These are phyloP conservation scores for Solanum pinnatisectum DNA, from an alignment of 257 asterid genomes.

Conservation along the genomic window DNA sequence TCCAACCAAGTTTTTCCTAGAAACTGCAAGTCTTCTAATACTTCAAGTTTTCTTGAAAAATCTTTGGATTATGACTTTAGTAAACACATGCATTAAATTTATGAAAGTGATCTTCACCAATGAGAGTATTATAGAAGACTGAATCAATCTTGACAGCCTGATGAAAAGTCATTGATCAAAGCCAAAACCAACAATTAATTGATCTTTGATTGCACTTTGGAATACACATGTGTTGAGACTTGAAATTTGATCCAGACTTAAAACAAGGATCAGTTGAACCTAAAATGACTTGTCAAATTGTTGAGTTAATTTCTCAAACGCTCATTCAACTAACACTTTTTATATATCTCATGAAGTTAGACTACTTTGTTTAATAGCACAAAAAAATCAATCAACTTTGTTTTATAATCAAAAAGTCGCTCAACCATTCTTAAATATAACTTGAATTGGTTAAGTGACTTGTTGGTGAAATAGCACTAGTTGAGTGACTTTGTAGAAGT, in stretches of 20 bases:
- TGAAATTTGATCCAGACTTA: background rate
- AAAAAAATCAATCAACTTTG: background rate
- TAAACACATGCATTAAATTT: background rate
- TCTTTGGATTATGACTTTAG: background rate
- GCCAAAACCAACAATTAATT: background rate
- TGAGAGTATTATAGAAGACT: background rate
- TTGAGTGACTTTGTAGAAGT: background rate
- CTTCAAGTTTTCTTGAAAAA: background rate
- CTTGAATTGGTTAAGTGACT: background rate
- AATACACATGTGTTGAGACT: no score
- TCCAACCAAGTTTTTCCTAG: background rate
- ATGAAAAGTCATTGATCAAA: background rate
- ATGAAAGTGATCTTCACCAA: background rate
- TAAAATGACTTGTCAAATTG: background rate
- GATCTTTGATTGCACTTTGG: background rate
- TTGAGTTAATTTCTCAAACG: background rate
- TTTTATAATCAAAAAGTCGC: background rate
- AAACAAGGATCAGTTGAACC: background rate
- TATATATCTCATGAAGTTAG: background rate
- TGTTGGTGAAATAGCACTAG: background rate
- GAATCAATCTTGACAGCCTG: background rate
- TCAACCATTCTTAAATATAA: background rate
- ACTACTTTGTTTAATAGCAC: background rate
- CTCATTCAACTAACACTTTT: background rate
- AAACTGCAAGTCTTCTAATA: background rate